A percentile compares a stretch with the other conserved stretches of the same genome.
phyloP scores from a whole-genome alignment of 2,329 filamentous ascomycete species.

The Paramyrothecium roridum region DNA sequence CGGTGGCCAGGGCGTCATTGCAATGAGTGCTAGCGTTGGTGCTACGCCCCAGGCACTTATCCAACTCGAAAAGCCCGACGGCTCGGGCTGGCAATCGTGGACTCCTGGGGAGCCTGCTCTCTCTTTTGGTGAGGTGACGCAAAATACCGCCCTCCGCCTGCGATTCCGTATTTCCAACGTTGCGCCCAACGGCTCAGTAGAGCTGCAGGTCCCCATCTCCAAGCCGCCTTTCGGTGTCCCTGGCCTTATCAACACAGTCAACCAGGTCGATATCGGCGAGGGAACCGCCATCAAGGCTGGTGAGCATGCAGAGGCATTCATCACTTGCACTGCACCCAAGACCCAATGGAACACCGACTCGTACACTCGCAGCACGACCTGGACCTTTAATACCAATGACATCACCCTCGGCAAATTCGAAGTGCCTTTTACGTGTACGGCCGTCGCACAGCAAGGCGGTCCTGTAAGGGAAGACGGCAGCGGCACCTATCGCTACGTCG shows the following conservation, averaged over 20 bases:
- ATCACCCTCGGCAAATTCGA: constrained; percentile 1
- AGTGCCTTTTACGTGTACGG: constrained; percentile 1
- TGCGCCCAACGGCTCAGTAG: not conserved
- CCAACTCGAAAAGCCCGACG: constrained; percentile 2
- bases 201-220: constrained; percentile 1
- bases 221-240: constrained; percentile 2
- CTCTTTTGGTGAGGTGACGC: not conserved
- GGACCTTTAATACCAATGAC: constrained; percentile 2
- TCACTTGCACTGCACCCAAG: constrained; percentile 2
- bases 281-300: not conserved
- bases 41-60: not conserved
- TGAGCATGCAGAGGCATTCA: not conserved
- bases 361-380: not conserved
- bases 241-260: constrained; percentile 1
- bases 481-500: not conserved
- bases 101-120: not conserved
- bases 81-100: constrained; percentile 1
- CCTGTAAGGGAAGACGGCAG: not conserved
- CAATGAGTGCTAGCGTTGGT: not conserved
- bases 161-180: constrained; percentile 2
- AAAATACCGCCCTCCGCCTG: not conserved
- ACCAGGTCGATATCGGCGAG: constrained; percentile 2
- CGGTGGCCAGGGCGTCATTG: not conserved
- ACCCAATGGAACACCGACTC: constrained; percentile 1
- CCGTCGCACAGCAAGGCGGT: not conserved